phyloP scores from a whole-genome alignment of 768 basidiomycete species.

The Fomitopsis serialis region DNA sequence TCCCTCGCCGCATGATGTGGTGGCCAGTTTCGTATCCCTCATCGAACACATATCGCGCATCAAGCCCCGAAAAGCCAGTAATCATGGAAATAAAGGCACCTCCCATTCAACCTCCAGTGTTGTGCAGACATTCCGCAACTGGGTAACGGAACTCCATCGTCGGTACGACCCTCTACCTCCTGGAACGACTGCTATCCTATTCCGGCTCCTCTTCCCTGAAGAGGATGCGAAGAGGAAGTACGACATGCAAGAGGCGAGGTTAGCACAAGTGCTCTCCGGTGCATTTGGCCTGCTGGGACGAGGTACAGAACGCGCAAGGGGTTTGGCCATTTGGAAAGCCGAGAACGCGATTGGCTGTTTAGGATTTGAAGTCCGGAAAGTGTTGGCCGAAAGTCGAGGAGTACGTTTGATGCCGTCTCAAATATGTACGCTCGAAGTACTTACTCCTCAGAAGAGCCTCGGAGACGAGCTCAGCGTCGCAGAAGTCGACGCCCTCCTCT shows the following conservation, averaged over 20 bases:
- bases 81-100: neutral
- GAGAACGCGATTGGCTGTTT: constrained; percentile 57
- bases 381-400: constrained; percentile 35
- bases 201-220: constrained; percentile 82
- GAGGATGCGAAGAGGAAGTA: constrained; percentile 69
- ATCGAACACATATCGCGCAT: constrained; percentile 8
- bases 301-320: constrained; percentile 18
- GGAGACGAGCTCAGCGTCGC: constrained; percentile 35
- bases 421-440: too few species aligned
- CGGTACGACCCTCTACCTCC: constrained; percentile 12
- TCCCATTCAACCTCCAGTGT: neutral
- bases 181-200: constrained; percentile 53
- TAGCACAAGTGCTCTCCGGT: constrained; percentile 49
- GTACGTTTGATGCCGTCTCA: constrained; percentile 21
- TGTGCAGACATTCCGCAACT: constrained; percentile 15
- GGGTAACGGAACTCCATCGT: constrained; percentile 14
- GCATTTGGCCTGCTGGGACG: constrained; percentile 24
- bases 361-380: constrained; percentile 54
- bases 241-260: constrained; percentile 60
- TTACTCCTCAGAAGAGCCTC: neutral
- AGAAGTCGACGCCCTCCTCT: constrained; percentile 62
- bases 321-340: constrained; percentile 34
- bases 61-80: constrained; percentile 6
- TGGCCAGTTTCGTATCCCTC: constrained; percentile 12
- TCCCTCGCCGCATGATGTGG: too few species aligned